Percentiles rank a stretch among this genome's conserved stretches.
These are phyloP conservation scores for Aquilaria yunnanensis DNA, from an alignment of 345 rosid genomes.

Conservation along the genomic window DNA sequence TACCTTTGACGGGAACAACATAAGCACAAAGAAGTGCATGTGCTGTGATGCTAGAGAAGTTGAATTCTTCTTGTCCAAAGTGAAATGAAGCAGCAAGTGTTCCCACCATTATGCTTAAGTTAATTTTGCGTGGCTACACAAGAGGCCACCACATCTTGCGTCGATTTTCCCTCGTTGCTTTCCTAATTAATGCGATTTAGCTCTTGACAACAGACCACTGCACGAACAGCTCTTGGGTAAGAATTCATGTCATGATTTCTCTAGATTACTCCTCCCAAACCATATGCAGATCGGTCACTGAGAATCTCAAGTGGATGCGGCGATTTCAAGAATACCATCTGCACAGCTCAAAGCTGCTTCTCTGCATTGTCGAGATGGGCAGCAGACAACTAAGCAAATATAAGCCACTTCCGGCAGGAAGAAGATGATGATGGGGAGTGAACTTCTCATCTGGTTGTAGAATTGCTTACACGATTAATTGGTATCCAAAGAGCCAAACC, in stretches of 20 bases:
- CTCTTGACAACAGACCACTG: conserved; percentile 53
- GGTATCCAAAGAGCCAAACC: too few species aligned
- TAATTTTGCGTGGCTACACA: conserved; percentile 22
- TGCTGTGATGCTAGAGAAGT: conserved; percentile 48
- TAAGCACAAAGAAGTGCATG: conserved; percentile 45
- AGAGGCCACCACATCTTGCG: conserved; percentile 70
- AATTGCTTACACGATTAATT: conserved; percentile 12
- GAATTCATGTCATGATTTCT: conserved; percentile 86
- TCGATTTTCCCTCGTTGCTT: conserved; percentile 43
- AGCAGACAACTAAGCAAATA: conserved; percentile 38
- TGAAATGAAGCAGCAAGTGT: conserved; percentile 22
- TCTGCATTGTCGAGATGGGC: conserved; percentile 39
- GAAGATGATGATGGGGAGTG: conserved; percentile 75
- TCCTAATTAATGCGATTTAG: conserved; percentile 42
- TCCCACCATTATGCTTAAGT: conserved; percentile 25
- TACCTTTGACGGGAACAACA: conserved; percentile 37
- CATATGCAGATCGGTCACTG: conserved; percentile 70
- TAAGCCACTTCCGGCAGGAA: conserved; percentile 75
- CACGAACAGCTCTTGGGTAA: conserved; percentile 50
- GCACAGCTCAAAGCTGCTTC: conserved; percentile 51
- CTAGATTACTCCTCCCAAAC: conserved; percentile 63
- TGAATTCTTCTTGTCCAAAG: conserved; percentile 21
- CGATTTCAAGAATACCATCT: conserved; percentile 56
- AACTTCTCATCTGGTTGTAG: conserved; percentile 78
- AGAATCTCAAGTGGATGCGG: conserved; percentile 90